Base-by-base conservation (phyloP, 768 basidiomycete genomes). In the Panus rudis region DNA sequence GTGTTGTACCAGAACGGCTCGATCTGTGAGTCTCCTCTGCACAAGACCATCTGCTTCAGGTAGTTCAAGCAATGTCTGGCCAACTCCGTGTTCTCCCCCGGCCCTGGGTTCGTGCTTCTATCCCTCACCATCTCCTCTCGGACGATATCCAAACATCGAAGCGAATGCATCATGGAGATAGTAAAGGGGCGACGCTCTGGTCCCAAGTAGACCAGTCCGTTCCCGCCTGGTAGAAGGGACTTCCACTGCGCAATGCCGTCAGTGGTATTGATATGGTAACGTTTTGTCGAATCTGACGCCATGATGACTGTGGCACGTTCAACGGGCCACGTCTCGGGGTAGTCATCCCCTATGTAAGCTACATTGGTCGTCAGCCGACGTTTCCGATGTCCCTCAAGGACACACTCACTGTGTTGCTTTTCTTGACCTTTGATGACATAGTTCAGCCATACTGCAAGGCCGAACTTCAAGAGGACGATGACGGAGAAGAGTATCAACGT, bases 41-140 rank as follows among this genome's bases (percentile, higher is more conserved):
- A 71, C 22, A 64, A 49, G 0, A 68, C 42, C 57, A 61, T 62
- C 57, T 70, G 64, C 3, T 62, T 52, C 14, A 71, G 45, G 25
- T 71, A 69, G 43, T 69, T 70, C 49, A 70, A 45, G 35, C 67
- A 70, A 26, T 71, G 67, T 8, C 56, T 48, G 32, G 51, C 20
- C 37, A 38, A 46, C 40, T 27, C 37, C 22, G 22, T 26, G 27
- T 22, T 37, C 22, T 30, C 24, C 39, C 21, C 19, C 3, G 28
- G 14, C 25, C 14, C 39, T 5, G 22, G 32, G 7, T 12, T 17
- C 6, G 11, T 23, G 4, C 26, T 16, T 6, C 24, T 13, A 22
- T 34, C 22, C 24, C 37, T 26, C 2, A 43, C 43, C 42, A 64
- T 45, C 27, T 59, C 54, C 6, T 24, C 49, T 21, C 66, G 60